Conservation (phyloP, 768 basidiomycete genomes). For the Hebeloma cylindrosporum region DNA sequence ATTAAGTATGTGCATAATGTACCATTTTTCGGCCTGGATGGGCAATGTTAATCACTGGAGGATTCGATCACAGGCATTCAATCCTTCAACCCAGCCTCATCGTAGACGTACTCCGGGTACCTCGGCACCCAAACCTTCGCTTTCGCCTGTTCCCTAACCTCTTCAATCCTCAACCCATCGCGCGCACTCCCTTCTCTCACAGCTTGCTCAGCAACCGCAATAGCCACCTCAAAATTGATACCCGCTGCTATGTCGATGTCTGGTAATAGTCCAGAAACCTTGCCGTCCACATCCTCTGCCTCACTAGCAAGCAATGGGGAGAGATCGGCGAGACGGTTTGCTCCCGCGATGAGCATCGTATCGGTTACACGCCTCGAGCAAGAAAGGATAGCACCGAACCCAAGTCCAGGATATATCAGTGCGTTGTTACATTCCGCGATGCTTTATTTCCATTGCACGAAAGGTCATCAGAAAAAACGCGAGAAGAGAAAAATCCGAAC, state of each 20-base stretch:
- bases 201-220: conserved; percentile 79
- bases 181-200: conserved; percentile 67
- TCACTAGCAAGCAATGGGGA: conserved; percentile 52
- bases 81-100: conserved; percentile 44
- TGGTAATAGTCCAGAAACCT: conserved; percentile 70
- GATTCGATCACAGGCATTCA: too few species aligned
- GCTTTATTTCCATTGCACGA: conserved; percentile 31
- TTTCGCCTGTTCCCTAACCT: conserved; percentile 51
- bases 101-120: conserved; percentile 66
- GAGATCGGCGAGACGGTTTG: conserved; percentile 69
- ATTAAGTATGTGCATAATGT: too few species aligned
- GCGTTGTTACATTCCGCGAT: conserved; percentile 80
- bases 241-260: conserved; percentile 71
- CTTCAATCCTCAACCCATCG: conserved; percentile 54
- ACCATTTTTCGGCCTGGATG: too few species aligned
- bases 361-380: conserved; percentile 68
- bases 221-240: conserved; percentile 79
- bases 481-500: conserved; percentile 22
- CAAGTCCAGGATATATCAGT: conserved; percentile 83
- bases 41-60: too few species aligned
- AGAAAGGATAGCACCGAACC: conserved; percentile 74
- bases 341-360: conserved; percentile 86
- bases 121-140: conserved; percentile 62
- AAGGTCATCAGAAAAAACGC: neutral
- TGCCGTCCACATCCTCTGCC: conserved; percentile 41